Base-by-base conservation (phyloP, 768 basidiomycete species). In the Auriculariales sp. region DNA sequence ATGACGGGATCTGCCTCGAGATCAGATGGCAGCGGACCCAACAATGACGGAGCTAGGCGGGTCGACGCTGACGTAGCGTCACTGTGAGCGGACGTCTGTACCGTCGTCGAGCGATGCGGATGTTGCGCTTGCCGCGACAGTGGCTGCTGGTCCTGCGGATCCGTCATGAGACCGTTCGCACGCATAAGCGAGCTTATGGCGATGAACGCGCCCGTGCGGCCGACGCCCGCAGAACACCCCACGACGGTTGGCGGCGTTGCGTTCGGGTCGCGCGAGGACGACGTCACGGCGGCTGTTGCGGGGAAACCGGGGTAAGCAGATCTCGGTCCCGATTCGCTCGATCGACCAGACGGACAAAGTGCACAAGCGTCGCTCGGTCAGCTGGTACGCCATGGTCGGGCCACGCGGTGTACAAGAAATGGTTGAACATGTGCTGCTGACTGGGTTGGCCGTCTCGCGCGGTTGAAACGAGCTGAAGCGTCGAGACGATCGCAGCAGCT, bases 221-320 rank as follows among this genome's bases (percentile, higher is more conserved):
- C 90, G 51, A 92, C 72, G 3, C 90, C 90, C 1, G 91, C 90
- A 25, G 87, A 90, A 59, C 90, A 93, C 53, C 84, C 78, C 28
- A 87, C 73, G 57, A 92, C 74, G 54, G 85, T 73, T 0, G 87
- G 87, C n/a, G 83, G 82, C 54, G 83, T 79, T 12, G 73, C 67
- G 55, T 81, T 74, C 28, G 57, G 58, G 19, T 58, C 55, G 14
- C 45, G 32, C n/a, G 32, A 24, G 14, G 39, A 12, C 19, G 11
- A 15, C 19, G 27, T 19, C 39, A 25, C 22, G 6, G 27, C 6
- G 6, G 39, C 22, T 15, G 39, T 31, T 9, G 54, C 47, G 54
- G 50, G 49, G 28, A 22, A 32, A 28, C 49, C 49, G 15, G 64
- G 54, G 17, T 64, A 51, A 49, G 63, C 60, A 9, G 63, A 54